Evolutionary conservation across 148 eudicot genomes (phyloP).

Genomic region (Gaultheria prostrata): DNA sequence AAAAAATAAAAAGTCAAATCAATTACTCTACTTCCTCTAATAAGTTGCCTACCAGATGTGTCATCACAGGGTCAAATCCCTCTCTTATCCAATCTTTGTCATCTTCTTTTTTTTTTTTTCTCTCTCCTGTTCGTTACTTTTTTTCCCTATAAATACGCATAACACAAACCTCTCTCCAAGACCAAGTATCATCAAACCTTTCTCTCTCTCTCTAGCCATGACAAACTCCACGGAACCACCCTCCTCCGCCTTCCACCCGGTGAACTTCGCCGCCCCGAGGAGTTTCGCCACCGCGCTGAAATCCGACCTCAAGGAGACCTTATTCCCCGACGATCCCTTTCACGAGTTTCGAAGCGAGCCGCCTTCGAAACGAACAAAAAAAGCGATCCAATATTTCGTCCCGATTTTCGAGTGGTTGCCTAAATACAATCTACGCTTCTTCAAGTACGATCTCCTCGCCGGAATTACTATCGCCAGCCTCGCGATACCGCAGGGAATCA

Average conservation of each 20-base stretch:
- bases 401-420: constrained; percentile 80
- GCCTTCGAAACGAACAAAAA: constrained; percentile 17
- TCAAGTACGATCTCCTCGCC: constrained; percentile 78
- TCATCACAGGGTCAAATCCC: not conserved
- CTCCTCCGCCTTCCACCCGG: constrained; percentile 17
- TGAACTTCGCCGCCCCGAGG: constrained; percentile 46
- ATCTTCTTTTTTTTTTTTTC: not conserved
- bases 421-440: constrained; percentile 35
- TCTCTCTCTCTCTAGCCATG: not conserved
- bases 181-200: not conserved
- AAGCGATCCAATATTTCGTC: constrained; percentile 49
- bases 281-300: constrained; percentile 35
- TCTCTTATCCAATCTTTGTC: constrained; percentile 19
- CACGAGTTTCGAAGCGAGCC: constrained; percentile 33
- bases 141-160: not conserved
- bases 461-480: constrained; percentile 92
- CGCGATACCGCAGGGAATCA: constrained; percentile 95
- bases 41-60: not conserved
- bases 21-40: not conserved
- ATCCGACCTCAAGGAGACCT: constrained; percentile 46
- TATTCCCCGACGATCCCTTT: constrained; percentile 88
- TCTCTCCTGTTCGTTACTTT: not conserved
- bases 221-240: not conserved
- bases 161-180: not conserved
- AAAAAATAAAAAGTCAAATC: not conserved